Conservation (phyloP, 2,329 filamentous ascomycete genomes). For the Dactylellina parvicollis region DNA sequence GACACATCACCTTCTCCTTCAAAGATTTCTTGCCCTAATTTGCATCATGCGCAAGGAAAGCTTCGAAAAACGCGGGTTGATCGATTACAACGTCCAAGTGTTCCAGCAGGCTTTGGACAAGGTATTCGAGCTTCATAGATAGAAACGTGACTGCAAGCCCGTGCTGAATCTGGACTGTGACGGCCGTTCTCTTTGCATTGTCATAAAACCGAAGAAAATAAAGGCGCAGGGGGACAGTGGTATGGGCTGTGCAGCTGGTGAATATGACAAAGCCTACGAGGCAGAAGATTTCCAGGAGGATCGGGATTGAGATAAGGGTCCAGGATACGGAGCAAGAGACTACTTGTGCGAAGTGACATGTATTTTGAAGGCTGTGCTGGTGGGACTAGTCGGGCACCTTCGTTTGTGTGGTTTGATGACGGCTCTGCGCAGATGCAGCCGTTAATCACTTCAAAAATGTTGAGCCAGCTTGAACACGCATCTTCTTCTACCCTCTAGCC, state of each 20-base stretch:
- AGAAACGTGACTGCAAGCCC: constrained; percentile 38
- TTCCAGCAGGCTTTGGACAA: constrained; percentile 81
- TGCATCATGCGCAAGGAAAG: constrained; percentile 88
- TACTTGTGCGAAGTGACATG: too few species aligned
- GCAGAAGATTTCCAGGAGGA: too few species aligned
- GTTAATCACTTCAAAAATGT: too few species aligned
- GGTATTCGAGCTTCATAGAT: constrained; percentile 73
- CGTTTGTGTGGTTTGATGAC: too few species aligned
- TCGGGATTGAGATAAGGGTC: too few species aligned
- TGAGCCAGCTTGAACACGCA: too few species aligned
- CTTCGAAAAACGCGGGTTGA: constrained; percentile 82
- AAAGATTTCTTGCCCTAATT: constrained; percentile 80
- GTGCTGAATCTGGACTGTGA: constrained; percentile 39
- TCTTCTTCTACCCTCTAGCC: too few species aligned
- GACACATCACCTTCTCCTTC: not conserved
- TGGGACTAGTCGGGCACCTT: too few species aligned
- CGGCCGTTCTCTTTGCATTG: constrained; percentile 36
- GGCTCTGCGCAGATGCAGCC: too few species aligned
- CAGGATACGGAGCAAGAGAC: too few species aligned
- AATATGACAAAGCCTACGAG: too few species aligned
- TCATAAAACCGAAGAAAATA: constrained; percentile 23
- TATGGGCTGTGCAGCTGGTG: not conserved
- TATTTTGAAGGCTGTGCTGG: too few species aligned
- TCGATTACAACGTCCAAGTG: constrained; percentile 87
- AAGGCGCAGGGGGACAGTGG: not conserved